Base-by-base conservation (phyloP, 2,329 filamentous ascomycete genomes). In the Zymoseptoria crescenta region DNA sequence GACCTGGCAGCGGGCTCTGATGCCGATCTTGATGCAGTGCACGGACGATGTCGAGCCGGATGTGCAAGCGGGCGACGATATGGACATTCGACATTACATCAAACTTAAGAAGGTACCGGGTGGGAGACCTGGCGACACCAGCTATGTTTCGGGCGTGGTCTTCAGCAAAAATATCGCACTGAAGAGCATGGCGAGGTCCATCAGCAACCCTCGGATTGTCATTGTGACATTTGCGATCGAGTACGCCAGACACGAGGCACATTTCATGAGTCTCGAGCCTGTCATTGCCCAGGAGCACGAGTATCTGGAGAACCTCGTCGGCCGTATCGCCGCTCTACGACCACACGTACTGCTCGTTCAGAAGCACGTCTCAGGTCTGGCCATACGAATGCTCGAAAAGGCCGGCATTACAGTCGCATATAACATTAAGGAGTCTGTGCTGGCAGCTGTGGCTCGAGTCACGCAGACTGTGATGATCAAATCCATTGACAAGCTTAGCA, bases 191-290 rank as follows among this genome's bases (percentile, higher is more conserved):
- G 87, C 89, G 19, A 84, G 94, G 59, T 89, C 85, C 63, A 94
- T 97, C 62, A 74, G 81, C 10, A 87, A 89, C 57, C 94, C 94
- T 2, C 86, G 91, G 30, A 94, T 99, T 62, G 82, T 96, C 54
- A 90, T 99, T 64, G 87, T 99, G 59, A 93, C 91, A 0, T 99
- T 99, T 70, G 87, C 94, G 0, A 90, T 99, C 59, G 94, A 99
- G 72, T 99, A 99, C 73, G 90, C 95, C 59, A 85, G 94, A 48
- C 91, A 96, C 67, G 87, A 93, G 70, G 84, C 90, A 63, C 92
- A 97, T 72, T 97, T 99, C 72, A 96, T 99, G 92, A 99, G 94
- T 68, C 77, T 99, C 54, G 91, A 97, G 68, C 93, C 93, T 30
- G 91, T 99, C 58, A 96, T 99, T 67, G 89, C 93, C 57, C 94